Conservation (phyloP, 139 green algal genomes). For the Raphidocelis subcapitata region DNA sequence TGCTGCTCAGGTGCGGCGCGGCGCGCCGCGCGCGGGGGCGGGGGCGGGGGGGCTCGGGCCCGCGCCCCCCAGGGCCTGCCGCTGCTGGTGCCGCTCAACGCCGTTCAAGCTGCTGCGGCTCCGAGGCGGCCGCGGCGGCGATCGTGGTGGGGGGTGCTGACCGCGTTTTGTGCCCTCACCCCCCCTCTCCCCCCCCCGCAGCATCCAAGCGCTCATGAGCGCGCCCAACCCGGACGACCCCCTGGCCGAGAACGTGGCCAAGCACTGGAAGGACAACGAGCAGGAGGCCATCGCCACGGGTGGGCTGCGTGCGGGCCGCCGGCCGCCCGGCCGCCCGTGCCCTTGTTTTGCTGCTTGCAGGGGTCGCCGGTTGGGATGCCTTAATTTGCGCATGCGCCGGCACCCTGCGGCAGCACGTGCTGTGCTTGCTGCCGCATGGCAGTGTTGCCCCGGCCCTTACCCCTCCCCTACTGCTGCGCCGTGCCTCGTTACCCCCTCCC, state of each 20-base stretch:
- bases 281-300: constrained; percentile 72
- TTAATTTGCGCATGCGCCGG: no score
- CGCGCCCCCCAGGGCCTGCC: no score
- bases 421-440: no score
- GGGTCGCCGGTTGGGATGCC: no score
- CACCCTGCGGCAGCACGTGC: no score
- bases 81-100: no score
- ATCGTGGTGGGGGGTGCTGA: no score
- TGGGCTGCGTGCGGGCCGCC: no score
- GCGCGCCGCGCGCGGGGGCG: background rate
- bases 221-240: constrained; percentile 99
- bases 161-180: no score
- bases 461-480: background rate
- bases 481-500: background rate
- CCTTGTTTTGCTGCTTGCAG: no score
- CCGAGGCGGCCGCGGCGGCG: no score
- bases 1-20: constrained; percentile 80
- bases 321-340: constrained; percentile 24
- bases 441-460: no score
- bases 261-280: constrained; percentile 97
- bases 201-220: constrained; percentile 95
- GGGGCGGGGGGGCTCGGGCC: background rate
- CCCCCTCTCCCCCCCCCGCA: constrained; percentile 34
- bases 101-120: background rate
- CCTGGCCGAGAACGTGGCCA: constrained; percentile 94